phyloP scores from a whole-genome alignment of 331 rosid genomes.

The Malus hybrid region DNA sequence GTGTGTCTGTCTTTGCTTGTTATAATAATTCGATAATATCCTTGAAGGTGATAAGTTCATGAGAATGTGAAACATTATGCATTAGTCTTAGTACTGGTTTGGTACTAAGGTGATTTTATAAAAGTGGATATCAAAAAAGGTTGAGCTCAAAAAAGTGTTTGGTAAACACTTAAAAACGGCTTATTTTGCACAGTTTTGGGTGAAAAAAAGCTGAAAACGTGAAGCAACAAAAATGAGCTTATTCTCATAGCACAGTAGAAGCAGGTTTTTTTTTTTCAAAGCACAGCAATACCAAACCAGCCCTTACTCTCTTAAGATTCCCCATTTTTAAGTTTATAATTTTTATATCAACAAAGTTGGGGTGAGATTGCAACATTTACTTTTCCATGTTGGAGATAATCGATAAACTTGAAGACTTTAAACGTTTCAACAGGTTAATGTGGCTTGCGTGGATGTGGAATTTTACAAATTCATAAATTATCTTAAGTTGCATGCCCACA shows the following conservation, averaged over 20 bases:
- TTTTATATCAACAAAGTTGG: not conserved
- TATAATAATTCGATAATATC: not conserved
- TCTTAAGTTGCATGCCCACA: not conserved
- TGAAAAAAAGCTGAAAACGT: no score
- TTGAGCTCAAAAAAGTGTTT: no score
- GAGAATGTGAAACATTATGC: conserved; percentile 8
- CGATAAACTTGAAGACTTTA: not conserved
- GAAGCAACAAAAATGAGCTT: no score
- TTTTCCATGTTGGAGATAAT: not conserved
- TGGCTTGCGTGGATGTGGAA: not conserved
- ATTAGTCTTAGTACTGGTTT: no score
- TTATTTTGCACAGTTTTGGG: no score
- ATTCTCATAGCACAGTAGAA: no score
- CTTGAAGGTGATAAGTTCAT: not conserved
- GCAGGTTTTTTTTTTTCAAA: no score
- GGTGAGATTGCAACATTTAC: not conserved
- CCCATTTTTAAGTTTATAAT: not conserved
- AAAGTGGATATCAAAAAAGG: no score
- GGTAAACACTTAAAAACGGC: no score
- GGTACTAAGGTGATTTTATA: no score
- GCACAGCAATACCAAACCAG: no score
- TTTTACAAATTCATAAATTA: not conserved
- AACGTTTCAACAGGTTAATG: not conserved
- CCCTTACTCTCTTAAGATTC: not conserved
- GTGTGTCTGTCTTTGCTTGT: not conserved